Evolutionary conservation across 305 asterid species (phyloP).

Genomic region (Petunia hybrid): DNA sequence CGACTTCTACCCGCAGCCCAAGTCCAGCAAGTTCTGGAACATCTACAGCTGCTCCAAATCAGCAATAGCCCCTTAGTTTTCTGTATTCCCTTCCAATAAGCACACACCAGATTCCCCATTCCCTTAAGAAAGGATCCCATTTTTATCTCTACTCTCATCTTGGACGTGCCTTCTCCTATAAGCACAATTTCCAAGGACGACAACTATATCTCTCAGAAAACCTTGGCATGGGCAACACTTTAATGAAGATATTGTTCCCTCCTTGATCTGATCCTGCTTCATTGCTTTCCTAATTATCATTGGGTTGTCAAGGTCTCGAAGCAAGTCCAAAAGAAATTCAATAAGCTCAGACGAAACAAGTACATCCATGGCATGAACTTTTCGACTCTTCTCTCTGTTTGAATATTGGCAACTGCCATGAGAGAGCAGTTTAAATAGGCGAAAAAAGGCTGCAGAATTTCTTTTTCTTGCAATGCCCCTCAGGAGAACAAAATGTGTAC

Average conservation of each 20-base stretch:
- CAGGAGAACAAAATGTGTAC: conserved; percentile 1
- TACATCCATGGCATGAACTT: conserved; percentile 37
- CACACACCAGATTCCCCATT: conserved; percentile 82
- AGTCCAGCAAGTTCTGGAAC: conserved; percentile 62
- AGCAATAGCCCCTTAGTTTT: conserved; percentile 60
- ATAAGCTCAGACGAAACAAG: conserved; percentile 61
- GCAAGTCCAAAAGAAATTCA: conserved; percentile 60
- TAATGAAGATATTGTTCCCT: conserved; percentile 34
- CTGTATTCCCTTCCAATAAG: conserved; percentile 69
- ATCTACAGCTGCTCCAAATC: conserved; percentile 67
- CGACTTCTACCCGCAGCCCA: conserved; percentile 77
- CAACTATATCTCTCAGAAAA: conserved; percentile 73
- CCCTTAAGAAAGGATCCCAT: conserved; percentile 79
- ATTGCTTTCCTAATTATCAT: conserved; percentile 56
- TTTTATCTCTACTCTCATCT: conserved; percentile 65
- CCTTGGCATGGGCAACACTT: conserved; percentile 76
- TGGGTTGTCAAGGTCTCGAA: conserved; percentile 73
- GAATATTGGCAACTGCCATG: conserved; percentile 10
- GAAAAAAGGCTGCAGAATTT: not conserved
- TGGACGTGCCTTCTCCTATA: conserved; percentile 64
- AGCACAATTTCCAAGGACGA: conserved; percentile 73
- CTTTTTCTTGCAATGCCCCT: conserved; percentile 19
- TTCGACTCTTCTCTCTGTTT: conserved; percentile 11
- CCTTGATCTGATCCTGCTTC: conserved; percentile 37
- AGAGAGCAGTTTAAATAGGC: too few species aligned